Base-by-base conservation (phyloP, 306 rosid species). In the Pterocarpus santalinus region DNA sequence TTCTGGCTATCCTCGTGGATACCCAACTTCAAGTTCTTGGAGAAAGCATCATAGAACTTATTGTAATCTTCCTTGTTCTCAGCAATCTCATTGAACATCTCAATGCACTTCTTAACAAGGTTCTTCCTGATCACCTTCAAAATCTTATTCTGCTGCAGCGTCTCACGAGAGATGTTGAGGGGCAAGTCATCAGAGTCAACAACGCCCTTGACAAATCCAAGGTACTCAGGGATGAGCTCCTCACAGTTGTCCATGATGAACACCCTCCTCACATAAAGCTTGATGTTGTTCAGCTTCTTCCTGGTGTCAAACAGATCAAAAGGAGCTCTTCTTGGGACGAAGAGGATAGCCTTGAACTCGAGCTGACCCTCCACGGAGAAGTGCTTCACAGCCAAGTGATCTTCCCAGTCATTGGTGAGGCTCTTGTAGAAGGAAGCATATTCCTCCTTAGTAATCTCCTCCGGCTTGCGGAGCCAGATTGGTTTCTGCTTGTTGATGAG, bases 201-300 rank as follows among this genome's bases (percentile, higher is more conserved):
- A 15, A 90, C 90, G 4, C 94, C 94, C 80, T 88, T 90, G 5
- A 90, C 81, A 10, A 90, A 88, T 14, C 88, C 91, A 22, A 90
- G 94, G 7, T 83, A 90, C 73, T 88, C 94, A 0, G 91, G 94
- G 35, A 90, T 90, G 69, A 90, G 88, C 82, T 90, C 94, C 69
- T 88, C 90, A 2, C 91, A 90, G 15, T 90, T 90, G 83, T 90
- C 94, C 94, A 84, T 90, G 13, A 90, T 90, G 82, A 90, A 90
- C 32, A 90, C 94, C 80, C 91, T 88, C 75, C 91, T 80, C 1
- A 88, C 94, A 72, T 90, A 90, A 0, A 90, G 89, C 89, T 90
- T 90, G 14, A 90, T 88, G 72, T 90, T 90, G 84, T 90, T 90
- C 90, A 85, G 74, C 81, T 88, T 90, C 85, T 88, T 90, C 68